Base-by-base conservation (phyloP, 2,329 filamentous ascomycete genomes). In the Cytospora leucostoma region DNA sequence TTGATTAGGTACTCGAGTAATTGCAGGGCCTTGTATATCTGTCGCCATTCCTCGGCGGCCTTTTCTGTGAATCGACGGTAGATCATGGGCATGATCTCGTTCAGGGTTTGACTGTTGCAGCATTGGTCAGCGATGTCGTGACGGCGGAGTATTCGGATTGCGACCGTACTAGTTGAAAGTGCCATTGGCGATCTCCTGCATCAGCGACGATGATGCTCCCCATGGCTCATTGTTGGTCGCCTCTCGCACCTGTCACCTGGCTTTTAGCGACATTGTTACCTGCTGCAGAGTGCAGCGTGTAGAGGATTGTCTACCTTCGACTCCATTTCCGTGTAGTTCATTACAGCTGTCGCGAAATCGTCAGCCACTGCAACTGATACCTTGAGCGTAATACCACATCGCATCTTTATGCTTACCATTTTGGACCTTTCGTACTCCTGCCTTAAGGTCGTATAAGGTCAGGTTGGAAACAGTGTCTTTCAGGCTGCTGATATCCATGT, bases 11-110 rank as follows among this genome's bases (percentile, higher is more conserved):
- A 80, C 76, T 99, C 94, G 74, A 99, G 89, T 62, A 99, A 84
- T 82, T 98, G 95, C 32, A 99, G 88, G 11, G 92, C 90, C 82
- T 99, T 99, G 85, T 99, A 99, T 74, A 99, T 99, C 77, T 99
- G 95, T 69, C 95, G 87, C 95, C 95, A 99, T 79, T 99, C 95
- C 75, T 99, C 95, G 62, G 95, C 94, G 8, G 93, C 85, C 82
- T 99, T 99, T 76, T 99, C 95, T 66, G 95, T 99, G 77, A 99
- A 99, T 68, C 95, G 91, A 73, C 96, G 95, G 82, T 99, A 99
- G 74, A 99, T 97, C 92, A 99, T 95, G 69, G 95, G 95, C 95
- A 99, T 99, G 75, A 99, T 98, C 78, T 99, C 95, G 77, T 98
- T 98, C 63, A 99, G 87, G 59, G 93, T 87, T 87, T 97, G 93